Evolutionary conservation across 2,329 filamentous ascomycete genomes (phyloP).

Genomic region (Exserohilum rostratum): DNA sequence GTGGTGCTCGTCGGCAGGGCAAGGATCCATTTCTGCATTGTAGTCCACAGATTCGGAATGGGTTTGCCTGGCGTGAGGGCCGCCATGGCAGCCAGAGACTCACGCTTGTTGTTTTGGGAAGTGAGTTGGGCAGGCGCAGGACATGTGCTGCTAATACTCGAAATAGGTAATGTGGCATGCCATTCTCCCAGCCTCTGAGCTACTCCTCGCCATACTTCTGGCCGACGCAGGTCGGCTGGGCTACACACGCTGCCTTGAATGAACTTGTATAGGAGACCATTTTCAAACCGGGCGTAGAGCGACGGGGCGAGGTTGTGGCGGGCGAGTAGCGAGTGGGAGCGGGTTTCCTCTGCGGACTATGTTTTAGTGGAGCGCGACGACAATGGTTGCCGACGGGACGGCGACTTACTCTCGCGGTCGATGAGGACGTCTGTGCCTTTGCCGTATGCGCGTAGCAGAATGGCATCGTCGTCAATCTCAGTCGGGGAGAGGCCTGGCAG

Average conservation of each 20-base stretch:
- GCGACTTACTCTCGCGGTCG: slow-evolving; percentile 80
- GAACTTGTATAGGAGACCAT: slow-evolving; percentile 94
- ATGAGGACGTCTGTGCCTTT: slow-evolving; percentile 94
- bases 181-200: slow-evolving; percentile 87
- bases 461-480: slow-evolving; percentile 80
- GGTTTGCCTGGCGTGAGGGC: slow-evolving; percentile 67
- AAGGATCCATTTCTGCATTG: slow-evolving; percentile 93
- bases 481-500: slow-evolving; percentile 73
- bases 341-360: slow-evolving; percentile 60
- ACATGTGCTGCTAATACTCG: slow-evolving; percentile 54
- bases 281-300: slow-evolving; percentile 89
- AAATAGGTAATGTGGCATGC: slow-evolving; percentile 75
- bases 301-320: slow-evolving; percentile 81
- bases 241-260: slow-evolving; percentile 80
- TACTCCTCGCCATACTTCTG: slow-evolving; percentile 79
- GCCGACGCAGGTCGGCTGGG: slow-evolving; percentile 77
- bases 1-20: slow-evolving; percentile 78
- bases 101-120: slow-evolving; percentile 45
- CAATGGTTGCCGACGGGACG: neutral
- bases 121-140: slow-evolving; percentile 39
- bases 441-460: slow-evolving; percentile 91
- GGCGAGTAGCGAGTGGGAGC: slow-evolving; percentile 83
- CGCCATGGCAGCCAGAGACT: slow-evolving; percentile 45
- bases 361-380: slow-evolving; percentile 15
- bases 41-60: slow-evolving; percentile 89